Conservation (phyloP, 169 alveolate genomes). For the Ichthyophthirius multifiliis region DNA sequence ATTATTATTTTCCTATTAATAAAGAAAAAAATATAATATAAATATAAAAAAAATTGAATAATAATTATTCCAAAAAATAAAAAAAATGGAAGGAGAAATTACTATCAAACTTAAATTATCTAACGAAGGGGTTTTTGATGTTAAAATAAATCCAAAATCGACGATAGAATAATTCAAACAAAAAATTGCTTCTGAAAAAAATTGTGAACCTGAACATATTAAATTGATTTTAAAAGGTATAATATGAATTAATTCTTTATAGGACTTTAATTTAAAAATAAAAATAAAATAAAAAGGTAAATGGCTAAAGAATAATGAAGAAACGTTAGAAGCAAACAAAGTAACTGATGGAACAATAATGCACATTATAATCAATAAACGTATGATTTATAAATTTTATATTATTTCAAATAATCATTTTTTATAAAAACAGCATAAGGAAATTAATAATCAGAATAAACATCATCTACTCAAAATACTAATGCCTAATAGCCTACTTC, state of each 20-base stretch:
- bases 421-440: neutral
- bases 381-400: neutral
- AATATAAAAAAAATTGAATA: too few species aligned
- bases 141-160: neutral
- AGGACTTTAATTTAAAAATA: neutral
- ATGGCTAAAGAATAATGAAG: slow-evolving; percentile 30
- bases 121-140: neutral
- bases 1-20: too few species aligned
- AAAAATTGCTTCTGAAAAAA: neutral
- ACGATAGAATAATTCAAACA: slow-evolving; percentile 1
- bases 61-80: too few species aligned
- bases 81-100: slow-evolving; percentile 15
- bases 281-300: neutral
- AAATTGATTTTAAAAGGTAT: slow-evolving; percentile 13
- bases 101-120: neutral
- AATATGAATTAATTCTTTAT: neutral
- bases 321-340: slow-evolving; percentile 12
- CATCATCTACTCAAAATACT: neutral
- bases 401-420: neutral
- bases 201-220: neutral
- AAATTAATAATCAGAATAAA: slow-evolving; percentile 3
- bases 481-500: neutral
- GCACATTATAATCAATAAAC: slow-evolving; percentile 36
- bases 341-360: slow-evolving; percentile 27
- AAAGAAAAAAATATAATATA: too few species aligned